A percentile compares a stretch with the other conserved stretches of the same genome.
Conservation (phyloP, 257 asterid species). For the Oldenlandia corymbosa region DNA sequence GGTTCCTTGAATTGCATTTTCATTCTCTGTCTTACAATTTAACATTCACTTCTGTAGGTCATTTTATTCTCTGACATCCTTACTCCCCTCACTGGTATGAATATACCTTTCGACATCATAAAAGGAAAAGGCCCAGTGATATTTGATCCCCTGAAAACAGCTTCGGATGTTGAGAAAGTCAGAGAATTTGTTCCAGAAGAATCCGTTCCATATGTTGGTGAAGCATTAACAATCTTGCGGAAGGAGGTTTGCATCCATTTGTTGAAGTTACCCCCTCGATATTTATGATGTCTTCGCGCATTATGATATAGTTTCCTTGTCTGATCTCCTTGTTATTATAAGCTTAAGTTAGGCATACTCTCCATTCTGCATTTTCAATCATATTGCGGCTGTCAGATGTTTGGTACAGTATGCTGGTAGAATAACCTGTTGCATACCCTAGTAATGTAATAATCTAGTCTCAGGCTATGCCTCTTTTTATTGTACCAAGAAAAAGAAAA, state of each 20-base stretch:
- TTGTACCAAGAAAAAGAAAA: no score
- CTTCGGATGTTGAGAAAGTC: slow-evolving; percentile 77
- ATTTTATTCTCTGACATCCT: slow-evolving; percentile 98
- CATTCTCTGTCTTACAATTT: slow-evolving; percentile 9
- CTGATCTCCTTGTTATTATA: background rate
- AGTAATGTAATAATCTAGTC: no score
- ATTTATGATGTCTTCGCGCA: background rate
- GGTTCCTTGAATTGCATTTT: slow-evolving; percentile 8
- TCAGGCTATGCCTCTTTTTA: no score
- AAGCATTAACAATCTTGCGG: slow-evolving; percentile 82
- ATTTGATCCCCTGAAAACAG: slow-evolving; percentile 63
- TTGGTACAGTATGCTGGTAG: background rate
- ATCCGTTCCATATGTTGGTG: slow-evolving; percentile 94
- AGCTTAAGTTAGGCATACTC: background rate
- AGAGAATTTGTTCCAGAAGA: slow-evolving; percentile 82
- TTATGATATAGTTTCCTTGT: background rate
- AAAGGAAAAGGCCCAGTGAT: slow-evolving; percentile 96
- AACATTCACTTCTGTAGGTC: slow-evolving; percentile 49
- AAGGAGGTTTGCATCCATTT: slow-evolving; percentile 59
- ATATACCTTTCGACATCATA: slow-evolving; percentile 92
- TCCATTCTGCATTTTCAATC: background rate
- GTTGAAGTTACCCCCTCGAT: background rate
- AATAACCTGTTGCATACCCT: no score
- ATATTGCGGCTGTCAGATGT: background rate
- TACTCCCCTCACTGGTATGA: slow-evolving; percentile 96